Percentiles rank a stretch among this genome's conserved stretches.
These are phyloP conservation scores for Suaeda aralocaspica DNA, from an alignment of 148 eudicot genomes.

Conservation along the genomic window DNA sequence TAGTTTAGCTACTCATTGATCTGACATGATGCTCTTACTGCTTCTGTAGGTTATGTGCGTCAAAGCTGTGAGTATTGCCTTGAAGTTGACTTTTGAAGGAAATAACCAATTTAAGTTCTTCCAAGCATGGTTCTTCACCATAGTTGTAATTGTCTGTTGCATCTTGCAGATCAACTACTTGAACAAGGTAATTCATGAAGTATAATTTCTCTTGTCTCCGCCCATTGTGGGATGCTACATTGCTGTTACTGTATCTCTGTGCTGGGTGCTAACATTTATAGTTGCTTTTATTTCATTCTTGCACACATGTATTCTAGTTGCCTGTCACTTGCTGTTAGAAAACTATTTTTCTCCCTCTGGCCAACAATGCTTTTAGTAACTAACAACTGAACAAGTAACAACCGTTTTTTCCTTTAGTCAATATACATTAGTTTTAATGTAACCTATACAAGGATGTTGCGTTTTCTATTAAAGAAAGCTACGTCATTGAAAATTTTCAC, in stretches of 20 bases:
- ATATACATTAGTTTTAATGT: not conserved
- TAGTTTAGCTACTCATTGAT: constrained; percentile 10
- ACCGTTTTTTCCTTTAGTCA: not conserved
- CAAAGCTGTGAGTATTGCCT: constrained; percentile 85
- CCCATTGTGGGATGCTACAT: not conserved
- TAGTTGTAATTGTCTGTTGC: constrained; percentile 49
- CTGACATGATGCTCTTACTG: constrained; percentile 7
- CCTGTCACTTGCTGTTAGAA: not conserved
- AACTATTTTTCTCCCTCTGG: not conserved
- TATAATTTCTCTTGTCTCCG: not conserved
- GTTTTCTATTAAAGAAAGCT: not conserved
- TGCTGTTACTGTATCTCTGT: not conserved
- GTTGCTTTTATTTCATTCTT: not conserved
- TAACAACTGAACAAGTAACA: not conserved
- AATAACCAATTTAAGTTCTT: constrained; percentile 74
- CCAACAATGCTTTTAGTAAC: not conserved
- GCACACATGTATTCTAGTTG: not conserved
- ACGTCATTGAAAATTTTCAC: not conserved
- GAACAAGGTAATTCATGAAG: constrained; percentile 65
- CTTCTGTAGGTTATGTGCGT: constrained; percentile 78
- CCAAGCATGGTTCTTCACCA: constrained; percentile 80
- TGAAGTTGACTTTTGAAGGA: constrained; percentile 73
- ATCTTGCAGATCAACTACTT: constrained; percentile 81
- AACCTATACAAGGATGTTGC: not conserved
- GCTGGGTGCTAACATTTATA: not conserved